Base-by-base conservation (phyloP, 2,329 filamentous ascomycete species). In the Aureobasidium pullulans region DNA sequence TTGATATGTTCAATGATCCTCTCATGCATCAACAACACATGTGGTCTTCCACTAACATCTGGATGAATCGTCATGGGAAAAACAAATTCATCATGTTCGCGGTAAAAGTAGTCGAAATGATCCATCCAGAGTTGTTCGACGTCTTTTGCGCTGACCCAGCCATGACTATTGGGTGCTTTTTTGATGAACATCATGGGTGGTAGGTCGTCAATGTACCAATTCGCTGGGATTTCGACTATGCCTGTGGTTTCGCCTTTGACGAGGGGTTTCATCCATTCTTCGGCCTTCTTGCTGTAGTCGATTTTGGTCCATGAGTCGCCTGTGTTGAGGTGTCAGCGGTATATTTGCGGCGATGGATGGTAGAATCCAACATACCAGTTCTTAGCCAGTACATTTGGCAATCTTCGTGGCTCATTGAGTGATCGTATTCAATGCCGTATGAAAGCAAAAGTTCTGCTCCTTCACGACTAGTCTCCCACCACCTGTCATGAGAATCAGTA, bases 1-100 rank as follows among this genome's bases (percentile, higher is more conserved):
- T 84, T 87, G 66, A 88, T 86, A 60, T 88, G 77, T 64, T 88
- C 84, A 32, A 61, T 61, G 3, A 61, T 58, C 6, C 60, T 78
- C 70, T 89, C 85, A 64, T 88, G 86, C 86, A 89, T 89, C 3
- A 88, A 73, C 15, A 89, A 66, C 0, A 84, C 86, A 70, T 90
- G 87, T 0, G 86, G 87, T 6, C 85, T 76, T 0, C 87, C 87
- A 1, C 81, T 84, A 0, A 87, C 84, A 66, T 70, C 67, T 43
- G 87, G 87, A 70, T 90, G 87, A 43, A 89, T 85, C 0, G 86
- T 89, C 73, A 89, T 87, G 0, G 87, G 86, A 65, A 90, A 90
- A 56, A 89, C 80, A 63, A 89, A 89, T 65, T 88, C 84, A 66
- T 90, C 86, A 62, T 88, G 87, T 69, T 90, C 85, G 34, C 85